phyloP scores from a whole-genome alignment of 2,329 filamentous ascomycete species.

The Juglanconis sp. region DNA sequence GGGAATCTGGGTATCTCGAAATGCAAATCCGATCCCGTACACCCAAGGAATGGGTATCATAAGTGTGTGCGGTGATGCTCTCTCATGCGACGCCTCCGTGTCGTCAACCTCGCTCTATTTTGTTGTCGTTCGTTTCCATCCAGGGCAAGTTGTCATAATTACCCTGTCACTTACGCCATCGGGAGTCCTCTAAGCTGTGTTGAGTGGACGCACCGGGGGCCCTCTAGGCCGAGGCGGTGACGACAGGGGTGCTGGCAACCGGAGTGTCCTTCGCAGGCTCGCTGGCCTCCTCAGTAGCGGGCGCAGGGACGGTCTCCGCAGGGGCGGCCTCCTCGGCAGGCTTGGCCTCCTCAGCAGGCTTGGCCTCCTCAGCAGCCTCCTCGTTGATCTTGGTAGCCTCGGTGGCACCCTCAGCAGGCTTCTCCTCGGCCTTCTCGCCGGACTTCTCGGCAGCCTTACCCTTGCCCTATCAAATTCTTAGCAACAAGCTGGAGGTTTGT shows the following conservation, averaged over 20 bases:
- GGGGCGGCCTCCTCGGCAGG: constrained; percentile 28
- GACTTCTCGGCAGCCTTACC: constrained; percentile 37
- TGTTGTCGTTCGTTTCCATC: constrained; percentile 19
- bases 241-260: constrained; percentile 41
- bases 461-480: constrained; percentile 26
- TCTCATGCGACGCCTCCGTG: constrained; percentile 20
- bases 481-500: background rate
- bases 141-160: constrained; percentile 20
- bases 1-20: constrained; percentile 54
- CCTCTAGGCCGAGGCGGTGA: constrained; percentile 51
- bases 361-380: constrained; percentile 21
- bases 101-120: constrained; percentile 28
- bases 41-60: constrained; percentile 20
- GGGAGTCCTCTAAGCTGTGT: constrained; percentile 9
- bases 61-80: constrained; percentile 19
- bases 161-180: constrained; percentile 22
- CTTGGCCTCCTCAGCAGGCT: constrained; percentile 29
- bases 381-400: constrained; percentile 26
- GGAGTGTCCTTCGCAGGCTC: constrained; percentile 32
- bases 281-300: constrained; percentile 29
- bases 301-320: constrained; percentile 30
- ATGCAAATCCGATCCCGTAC: constrained; percentile 50
- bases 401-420: constrained; percentile 31
- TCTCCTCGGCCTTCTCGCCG: constrained; percentile 41
- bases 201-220: background rate